Evolutionary conservation across 2,329 filamentous ascomycete species (phyloP), one percentile per base, ranked within the genome.

Genomic region (Neonectria coccinea): DNA sequence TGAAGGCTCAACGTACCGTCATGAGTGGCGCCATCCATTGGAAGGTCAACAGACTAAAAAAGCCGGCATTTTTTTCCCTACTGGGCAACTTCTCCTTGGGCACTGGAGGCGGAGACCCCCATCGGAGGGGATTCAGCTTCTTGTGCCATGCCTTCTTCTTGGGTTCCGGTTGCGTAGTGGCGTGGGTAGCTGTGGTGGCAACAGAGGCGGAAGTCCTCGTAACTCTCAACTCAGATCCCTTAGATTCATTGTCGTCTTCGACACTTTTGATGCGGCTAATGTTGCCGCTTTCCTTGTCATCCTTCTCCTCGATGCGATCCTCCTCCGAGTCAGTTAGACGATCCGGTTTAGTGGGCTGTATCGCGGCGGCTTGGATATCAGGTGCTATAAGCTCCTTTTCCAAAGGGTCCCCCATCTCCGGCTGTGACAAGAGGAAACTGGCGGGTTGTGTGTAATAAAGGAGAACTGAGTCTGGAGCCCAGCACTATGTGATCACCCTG

Each of bases 21-120:
- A 98, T 98, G 59, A 98, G 76, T 1, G 93, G 90, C 1, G 89
- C 89, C 85, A 97, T 95, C 95, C 95, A 98, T 77, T 93, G 88
- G 75, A 97, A 98, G 4, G 91, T 91, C 22, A 97, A 77, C 61
- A 84, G 77, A 79, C 92, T 97, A 67, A 96, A 86, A 74, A 94
- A 90, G 2, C 86, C 82, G 5, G 94, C 94, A 4, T 82, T 84
- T 75, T 93, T 84, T 79, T 97, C 94, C 66, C 86, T 87, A 6
- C 88, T 94, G 0, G 83, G 77, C 7, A 70, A 72, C 60, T 83
- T 82, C 70, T 84, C 82, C 52, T 84, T 78, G 41, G 89, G 89
- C 1, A 90, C 80, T 0, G 85, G 81, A 1, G 88, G 86, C 2
- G 84, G 78, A 36, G 76, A 67, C 5, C 88, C 86, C 88, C 88